phyloP scores from a whole-genome alignment of 2,329 filamentous ascomycete species.

The Aspergillaceae sp. region DNA sequence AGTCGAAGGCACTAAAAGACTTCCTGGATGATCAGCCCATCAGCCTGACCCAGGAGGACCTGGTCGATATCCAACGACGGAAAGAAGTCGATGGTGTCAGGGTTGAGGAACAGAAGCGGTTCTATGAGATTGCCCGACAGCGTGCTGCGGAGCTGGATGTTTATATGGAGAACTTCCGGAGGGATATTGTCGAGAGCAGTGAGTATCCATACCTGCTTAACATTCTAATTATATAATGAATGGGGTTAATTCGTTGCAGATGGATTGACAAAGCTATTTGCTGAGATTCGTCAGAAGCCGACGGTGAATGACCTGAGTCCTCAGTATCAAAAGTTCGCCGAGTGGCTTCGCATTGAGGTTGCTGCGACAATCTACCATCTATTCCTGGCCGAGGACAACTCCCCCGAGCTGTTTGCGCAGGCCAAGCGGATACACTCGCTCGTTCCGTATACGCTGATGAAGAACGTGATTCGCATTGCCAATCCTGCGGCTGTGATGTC shows the following conservation, averaged over 20 bases:
- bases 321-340: constrained; percentile 95
- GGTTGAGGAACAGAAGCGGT: constrained; percentile 83
- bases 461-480: constrained; percentile 93
- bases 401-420: constrained; percentile 89
- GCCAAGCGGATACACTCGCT: constrained; percentile 89
- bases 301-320: constrained; percentile 81
- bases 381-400: constrained; percentile 96
- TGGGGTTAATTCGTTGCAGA: constrained; percentile 39
- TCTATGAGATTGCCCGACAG: constrained; percentile 90
- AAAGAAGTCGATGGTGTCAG: constrained; percentile 80
- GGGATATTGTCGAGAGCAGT: constrained; percentile 64
- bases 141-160: constrained; percentile 88
- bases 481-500: constrained; percentile 97
- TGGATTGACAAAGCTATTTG: constrained; percentile 83
- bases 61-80: constrained; percentile 67
- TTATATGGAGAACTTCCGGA: constrained; percentile 81
- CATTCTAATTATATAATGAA: constrained; percentile 21
- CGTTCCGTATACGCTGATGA: constrained; percentile 84
- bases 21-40: constrained; percentile 71
- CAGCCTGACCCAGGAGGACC: constrained; percentile 69
- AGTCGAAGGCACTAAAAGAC: constrained; percentile 72
- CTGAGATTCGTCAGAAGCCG: constrained; percentile 84
- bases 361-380: constrained; percentile 94
- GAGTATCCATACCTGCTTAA: constrained; percentile 26
- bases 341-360: constrained; percentile 95